Evolutionary conservation across 75 land plant species (phyloP).

Genomic region (Picea sitchensis): DNA sequence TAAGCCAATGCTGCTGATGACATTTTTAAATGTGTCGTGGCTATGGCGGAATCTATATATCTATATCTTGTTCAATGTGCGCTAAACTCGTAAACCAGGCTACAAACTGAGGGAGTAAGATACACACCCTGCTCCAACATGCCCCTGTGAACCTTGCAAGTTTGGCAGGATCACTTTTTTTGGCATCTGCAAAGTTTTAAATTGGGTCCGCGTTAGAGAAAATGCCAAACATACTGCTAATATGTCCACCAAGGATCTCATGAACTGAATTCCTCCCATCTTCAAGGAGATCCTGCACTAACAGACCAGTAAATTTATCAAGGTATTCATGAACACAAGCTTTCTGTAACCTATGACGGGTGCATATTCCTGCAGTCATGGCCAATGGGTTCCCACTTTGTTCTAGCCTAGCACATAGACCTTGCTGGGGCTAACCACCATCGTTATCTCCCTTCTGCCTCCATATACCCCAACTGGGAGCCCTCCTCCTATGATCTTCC

Average conservation of each 20-base stretch:
- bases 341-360: slow-evolving; percentile 57
- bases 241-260: slow-evolving; percentile 79
- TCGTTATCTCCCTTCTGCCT: slow-evolving; percentile 84
- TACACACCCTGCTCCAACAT: slow-evolving; percentile 93
- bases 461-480: slow-evolving; percentile 98
- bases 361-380: slow-evolving; percentile 94
- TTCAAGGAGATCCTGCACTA: slow-evolving; percentile 57
- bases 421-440: slow-evolving; percentile 98
- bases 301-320: slow-evolving; percentile 62
- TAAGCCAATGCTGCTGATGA: no score
- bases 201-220: slow-evolving; percentile 92
- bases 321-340: slow-evolving; percentile 73
- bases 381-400: slow-evolving; percentile 92
- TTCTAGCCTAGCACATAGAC: slow-evolving; percentile 95
- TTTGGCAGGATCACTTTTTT: slow-evolving; percentile 87
- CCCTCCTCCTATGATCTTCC: slow-evolving; percentile 94
- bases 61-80: no score
- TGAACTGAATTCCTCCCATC: slow-evolving; percentile 78
- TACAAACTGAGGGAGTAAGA: slow-evolving; percentile 94
- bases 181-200: slow-evolving; percentile 83
- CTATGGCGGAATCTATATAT: no score
- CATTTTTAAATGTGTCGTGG: no score
- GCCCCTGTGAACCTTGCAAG: slow-evolving; percentile 84
- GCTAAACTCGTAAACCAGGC: slow-evolving; percentile 74
- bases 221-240: slow-evolving; percentile 93